Evolutionary conservation across 805 yeast genomes (phyloP), one percentile per base, ranked within the genome.

Genomic region (Candida glaebosa): DNA sequence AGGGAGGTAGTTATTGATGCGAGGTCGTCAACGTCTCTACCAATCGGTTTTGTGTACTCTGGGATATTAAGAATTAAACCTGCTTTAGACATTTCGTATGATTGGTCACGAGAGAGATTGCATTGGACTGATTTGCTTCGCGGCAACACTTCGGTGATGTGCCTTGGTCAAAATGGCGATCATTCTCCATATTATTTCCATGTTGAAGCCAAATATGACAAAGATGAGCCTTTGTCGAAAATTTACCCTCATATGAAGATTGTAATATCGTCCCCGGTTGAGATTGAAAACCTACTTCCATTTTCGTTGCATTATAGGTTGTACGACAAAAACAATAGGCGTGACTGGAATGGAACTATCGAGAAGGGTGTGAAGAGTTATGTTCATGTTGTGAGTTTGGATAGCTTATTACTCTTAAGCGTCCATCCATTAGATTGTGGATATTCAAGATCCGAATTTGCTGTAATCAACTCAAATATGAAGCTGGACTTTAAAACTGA

Each of bases 241-340:
- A 74, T 86, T 1, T 95, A 87, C 54, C 99, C 99, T 0, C 93
- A 87, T 52, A 75, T 91, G 86, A 75, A 71, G 6, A 64, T 93
- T 18, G 74, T 81, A 3, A 64, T 93, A 5, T 80, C 93, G 0
- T 87, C 98, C 0, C 98, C 99, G 0, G 63, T 93, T 35, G 87
- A 86, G 50, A 71, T 93, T 43, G 89, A 86, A 50, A 93, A 93
- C 54, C 66, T 88, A 39, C 60, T 95, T 38, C 98, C 99, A 0
- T 85, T 76, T 56, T 96, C 87, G 51, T 61, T 91, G 34, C 71
- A 77, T 15, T 88, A 84, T 63, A 70, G 84, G 42, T 70, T 93
- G 10, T 85, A 84, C 59, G 93, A 89, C 57, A 86, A 87, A 53
- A 81, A 79, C 16, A 69, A 81, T 26, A 76, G 75, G 40, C 75